Conservation (phyloP, 2,329 filamentous ascomycete species). For the Pyricularia grisea region DNA sequence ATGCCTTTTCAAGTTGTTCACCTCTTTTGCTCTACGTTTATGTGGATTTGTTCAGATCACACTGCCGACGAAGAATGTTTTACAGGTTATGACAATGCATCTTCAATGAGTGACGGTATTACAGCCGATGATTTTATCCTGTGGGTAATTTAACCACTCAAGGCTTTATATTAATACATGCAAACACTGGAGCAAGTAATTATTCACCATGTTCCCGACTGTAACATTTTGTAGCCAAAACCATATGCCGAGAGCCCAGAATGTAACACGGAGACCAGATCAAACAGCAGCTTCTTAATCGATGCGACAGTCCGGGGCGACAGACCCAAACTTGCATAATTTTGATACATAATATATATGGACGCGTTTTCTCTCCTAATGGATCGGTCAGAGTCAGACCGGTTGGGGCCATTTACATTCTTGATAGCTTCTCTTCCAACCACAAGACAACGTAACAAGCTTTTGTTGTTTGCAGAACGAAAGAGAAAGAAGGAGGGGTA, state of each 20-base stretch:
- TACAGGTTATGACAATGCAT: too few relatives aligned
- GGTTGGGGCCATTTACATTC: neutral
- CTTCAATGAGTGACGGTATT: neutral
- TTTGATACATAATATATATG: neutral
- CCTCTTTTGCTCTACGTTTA: too few relatives aligned
- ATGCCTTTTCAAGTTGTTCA: neutral
- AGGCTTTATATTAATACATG: neutral
- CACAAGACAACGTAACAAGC: neutral
- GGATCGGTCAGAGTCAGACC: neutral
- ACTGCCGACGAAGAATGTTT: neutral
- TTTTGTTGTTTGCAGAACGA: neutral
- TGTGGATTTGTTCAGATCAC: neutral
- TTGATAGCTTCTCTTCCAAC: neutral
- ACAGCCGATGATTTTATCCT: neutral
- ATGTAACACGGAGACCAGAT: neutral
- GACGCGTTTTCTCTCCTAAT: neutral
- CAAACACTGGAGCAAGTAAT: neutral
- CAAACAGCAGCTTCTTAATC: neutral
- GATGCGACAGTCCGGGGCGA: neutral
- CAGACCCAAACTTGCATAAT: too few relatives aligned
- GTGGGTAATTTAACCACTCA: neutral
- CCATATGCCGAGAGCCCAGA: neutral
- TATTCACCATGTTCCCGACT: neutral
- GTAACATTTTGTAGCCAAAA: neutral
- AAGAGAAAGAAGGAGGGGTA: too few relatives aligned